Conservation (phyloP, 331 rosid genomes). For the Quercus tomentella region DNA sequence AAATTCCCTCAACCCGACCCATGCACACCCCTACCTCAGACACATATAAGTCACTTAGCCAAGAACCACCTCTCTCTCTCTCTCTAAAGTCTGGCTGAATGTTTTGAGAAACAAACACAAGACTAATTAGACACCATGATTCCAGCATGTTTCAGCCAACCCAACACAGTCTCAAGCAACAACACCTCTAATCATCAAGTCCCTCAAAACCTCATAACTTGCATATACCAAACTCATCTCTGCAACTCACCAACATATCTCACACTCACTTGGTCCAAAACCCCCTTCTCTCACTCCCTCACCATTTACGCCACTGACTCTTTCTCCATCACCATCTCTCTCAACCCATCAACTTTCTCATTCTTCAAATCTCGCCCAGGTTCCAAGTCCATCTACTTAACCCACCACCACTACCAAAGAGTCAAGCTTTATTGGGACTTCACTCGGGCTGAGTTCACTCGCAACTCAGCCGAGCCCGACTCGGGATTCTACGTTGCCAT, state of each 20-base stretch:
- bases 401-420: constrained; percentile 26
- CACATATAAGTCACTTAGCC: background rate
- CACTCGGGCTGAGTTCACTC: constrained; percentile 39
- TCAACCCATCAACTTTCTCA: constrained; percentile 54
- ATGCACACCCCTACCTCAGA: too few species aligned
- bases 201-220: constrained; percentile 59
- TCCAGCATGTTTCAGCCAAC: constrained; percentile 73
- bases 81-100: background rate
- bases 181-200: constrained; percentile 16
- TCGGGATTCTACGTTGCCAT: constrained; percentile 66
- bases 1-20: too few species aligned
- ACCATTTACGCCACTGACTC: constrained; percentile 42
- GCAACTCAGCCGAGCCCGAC: constrained; percentile 64
- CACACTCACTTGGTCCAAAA: constrained; percentile 67
- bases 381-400: constrained; percentile 51
- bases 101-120: constrained; percentile 30
- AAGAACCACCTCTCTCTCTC: constrained; percentile 1
- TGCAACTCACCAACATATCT: constrained; percentile 53
- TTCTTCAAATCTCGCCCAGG: constrained; percentile 41
- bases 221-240: constrained; percentile 66
- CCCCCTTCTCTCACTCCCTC: constrained; percentile 53
- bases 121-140: constrained; percentile 40
- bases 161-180: constrained; percentile 44
- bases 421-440: constrained; percentile 78
- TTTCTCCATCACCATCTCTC: constrained; percentile 59